phyloP scores from a whole-genome alignment of 345 rosid species.

The Boechera stricta region DNA sequence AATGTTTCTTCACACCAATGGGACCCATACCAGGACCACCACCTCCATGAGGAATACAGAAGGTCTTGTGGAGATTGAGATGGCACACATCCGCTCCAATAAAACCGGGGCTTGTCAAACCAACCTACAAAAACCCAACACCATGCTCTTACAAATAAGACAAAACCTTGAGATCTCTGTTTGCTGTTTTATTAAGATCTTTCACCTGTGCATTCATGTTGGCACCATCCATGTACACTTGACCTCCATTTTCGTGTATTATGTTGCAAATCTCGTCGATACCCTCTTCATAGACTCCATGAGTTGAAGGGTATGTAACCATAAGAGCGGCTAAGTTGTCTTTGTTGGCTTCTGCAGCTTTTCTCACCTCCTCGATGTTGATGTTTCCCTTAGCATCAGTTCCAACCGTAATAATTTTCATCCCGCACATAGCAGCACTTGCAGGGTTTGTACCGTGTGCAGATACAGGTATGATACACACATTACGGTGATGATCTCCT shows the following conservation, averaged over 20 bases:
- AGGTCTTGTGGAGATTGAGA: conserved; percentile 98
- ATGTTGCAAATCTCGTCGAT: conserved; percentile 94
- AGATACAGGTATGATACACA: conserved; percentile 98
- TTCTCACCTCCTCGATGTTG: conserved; percentile 82
- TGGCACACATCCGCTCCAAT: conserved; percentile 99
- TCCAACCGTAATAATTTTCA: conserved; percentile 95
- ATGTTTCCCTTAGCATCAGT: conserved; percentile 98
- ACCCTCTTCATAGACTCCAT: conserved; percentile 97
- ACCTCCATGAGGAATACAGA: conserved; percentile 99
- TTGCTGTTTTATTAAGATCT: conserved; percentile 75
- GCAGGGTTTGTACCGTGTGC: conserved; percentile 99
- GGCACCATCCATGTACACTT: conserved; percentile 99
- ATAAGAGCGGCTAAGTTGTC: conserved; percentile 92
- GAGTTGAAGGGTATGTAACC: conserved; percentile 99
- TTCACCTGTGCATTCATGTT: conserved; percentile 99
- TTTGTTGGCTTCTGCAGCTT: conserved; percentile 91
- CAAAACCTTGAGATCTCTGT: conserved; percentile 86
- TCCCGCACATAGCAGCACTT: conserved; percentile 99
- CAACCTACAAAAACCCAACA: conserved; percentile 58
- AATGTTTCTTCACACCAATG: conserved; percentile 95
- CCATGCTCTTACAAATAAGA: conserved; percentile 77
- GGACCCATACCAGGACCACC: conserved; percentile 99
- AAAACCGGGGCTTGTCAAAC: conserved; percentile 96
- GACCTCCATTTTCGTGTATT: conserved; percentile 95
- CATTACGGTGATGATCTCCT: conserved; percentile 95